Evolutionary conservation across 805 yeast genomes (phyloP).

Genomic region (Barnettozyma pratensis): DNA sequence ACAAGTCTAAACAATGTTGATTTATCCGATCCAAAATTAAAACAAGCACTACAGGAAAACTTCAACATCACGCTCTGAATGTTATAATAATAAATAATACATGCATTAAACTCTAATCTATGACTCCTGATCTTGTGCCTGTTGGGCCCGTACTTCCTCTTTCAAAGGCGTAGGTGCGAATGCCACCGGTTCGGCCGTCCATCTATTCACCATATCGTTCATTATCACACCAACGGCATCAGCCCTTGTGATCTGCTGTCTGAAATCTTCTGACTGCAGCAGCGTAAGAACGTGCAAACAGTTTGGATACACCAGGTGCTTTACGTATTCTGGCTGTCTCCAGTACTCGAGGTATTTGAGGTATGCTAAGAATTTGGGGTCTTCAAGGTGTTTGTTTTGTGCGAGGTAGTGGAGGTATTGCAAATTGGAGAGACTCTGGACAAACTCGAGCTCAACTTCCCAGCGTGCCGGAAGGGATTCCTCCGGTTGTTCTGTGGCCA

Average conservation of each 20-base stretch:
- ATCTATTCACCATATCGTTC: slow-evolving; percentile 73
- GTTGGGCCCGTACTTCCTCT: neutral
- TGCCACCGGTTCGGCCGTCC: slow-evolving; percentile 33
- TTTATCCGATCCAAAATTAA: slow-evolving; percentile 15
- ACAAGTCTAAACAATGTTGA: slow-evolving; percentile 20
- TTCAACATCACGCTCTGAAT: slow-evolving; percentile 10
- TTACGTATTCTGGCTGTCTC: slow-evolving; percentile 66
- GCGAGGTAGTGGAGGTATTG: slow-evolving; percentile 85
- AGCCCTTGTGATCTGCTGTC: slow-evolving; percentile 50
- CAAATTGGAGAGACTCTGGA: slow-evolving; percentile 85
- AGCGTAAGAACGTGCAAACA: slow-evolving; percentile 67
- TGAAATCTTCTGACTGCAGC: slow-evolving; percentile 44
- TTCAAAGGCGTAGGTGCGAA: slow-evolving; percentile 24
- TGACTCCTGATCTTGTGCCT: neutral
- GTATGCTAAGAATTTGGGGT: slow-evolving; percentile 68
- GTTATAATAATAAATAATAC: neutral
- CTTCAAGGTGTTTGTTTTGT: slow-evolving; percentile 71
- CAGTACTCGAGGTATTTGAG: slow-evolving; percentile 82
- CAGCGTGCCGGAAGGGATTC: slow-evolving; percentile 67
- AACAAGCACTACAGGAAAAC: slow-evolving; percentile 15
- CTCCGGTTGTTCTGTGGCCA: slow-evolving; percentile 5
- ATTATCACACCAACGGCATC: slow-evolving; percentile 54
- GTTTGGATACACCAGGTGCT: slow-evolving; percentile 77
- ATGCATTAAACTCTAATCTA: neutral
- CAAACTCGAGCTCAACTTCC: slow-evolving; percentile 80